Percentiles rank a stretch among this genome's conserved stretches.
Evolutionary conservation across 306 rosid species (phyloP).

Genomic region (Abrus precatorius): DNA sequence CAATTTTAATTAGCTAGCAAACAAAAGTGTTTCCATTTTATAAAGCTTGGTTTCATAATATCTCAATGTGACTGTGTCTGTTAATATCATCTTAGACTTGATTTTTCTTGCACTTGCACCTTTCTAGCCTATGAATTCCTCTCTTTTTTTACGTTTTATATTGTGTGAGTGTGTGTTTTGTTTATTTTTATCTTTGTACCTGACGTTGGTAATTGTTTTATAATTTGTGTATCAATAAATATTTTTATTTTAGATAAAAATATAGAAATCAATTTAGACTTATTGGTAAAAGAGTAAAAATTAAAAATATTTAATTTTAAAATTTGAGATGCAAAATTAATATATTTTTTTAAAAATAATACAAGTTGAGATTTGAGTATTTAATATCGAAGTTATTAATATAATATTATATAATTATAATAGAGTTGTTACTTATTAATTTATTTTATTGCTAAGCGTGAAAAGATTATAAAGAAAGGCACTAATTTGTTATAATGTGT

Average conservation of each 20-base stretch:
- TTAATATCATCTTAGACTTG: not conserved
- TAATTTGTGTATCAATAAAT: too few relatives aligned
- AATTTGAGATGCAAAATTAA: not conserved
- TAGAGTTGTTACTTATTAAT: too few relatives aligned
- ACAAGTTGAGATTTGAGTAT: too few relatives aligned
- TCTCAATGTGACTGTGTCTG: not conserved
- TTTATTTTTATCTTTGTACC: not conserved
- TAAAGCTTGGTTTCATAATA: not conserved
- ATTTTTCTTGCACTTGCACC: not conserved
- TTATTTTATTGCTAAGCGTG: too few relatives aligned
- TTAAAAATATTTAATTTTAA: too few relatives aligned
- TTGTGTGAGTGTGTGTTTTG: not conserved
- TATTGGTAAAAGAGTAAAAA: not conserved
- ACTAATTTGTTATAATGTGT: too few relatives aligned
- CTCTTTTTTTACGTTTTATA: not conserved
- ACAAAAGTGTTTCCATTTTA: not conserved
- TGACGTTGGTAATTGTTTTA: not conserved
- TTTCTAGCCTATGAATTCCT: not conserved
- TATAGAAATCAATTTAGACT: too few relatives aligned
- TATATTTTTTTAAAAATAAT: too few relatives aligned
- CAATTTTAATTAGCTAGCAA: not conserved
- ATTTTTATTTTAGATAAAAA: too few relatives aligned
- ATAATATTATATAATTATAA: too few relatives aligned
- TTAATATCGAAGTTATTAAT: too few relatives aligned
- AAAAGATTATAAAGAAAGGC: too few relatives aligned